Percentiles rank a stretch among this genome's conserved stretches.
These are phyloP conservation scores for Pseudozyma hubeiensis DNA, from an alignment of 1,284 basidiomycete genomes.

Conservation along the genomic window DNA sequence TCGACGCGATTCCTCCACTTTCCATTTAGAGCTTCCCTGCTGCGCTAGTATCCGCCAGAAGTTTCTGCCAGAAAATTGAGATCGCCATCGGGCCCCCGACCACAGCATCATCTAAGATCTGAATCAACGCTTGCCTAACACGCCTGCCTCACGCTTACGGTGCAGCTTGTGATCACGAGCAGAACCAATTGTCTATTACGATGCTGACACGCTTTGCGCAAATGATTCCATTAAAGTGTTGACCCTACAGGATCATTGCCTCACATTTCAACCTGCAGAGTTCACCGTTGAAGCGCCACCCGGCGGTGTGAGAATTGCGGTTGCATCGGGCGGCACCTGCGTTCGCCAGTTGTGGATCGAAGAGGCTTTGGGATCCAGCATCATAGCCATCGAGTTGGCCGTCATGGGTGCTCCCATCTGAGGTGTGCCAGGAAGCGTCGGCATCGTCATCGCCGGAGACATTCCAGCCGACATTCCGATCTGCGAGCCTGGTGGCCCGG, in stretches of 20 bases:
- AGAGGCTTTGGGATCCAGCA: conserved; percentile 49
- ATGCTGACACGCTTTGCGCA: no score
- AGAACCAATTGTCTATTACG: no score
- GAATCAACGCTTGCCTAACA: background rate
- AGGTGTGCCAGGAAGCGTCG: conserved; percentile 25
- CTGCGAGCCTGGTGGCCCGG: conserved; percentile 26
- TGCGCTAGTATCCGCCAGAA: conserved; percentile 30
- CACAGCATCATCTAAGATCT: conserved; percentile 1
- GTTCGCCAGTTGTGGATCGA: conserved; percentile 55
- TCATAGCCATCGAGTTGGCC: conserved; percentile 34
- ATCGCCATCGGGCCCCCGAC: no score
- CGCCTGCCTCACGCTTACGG: no score
- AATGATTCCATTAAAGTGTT: no score
- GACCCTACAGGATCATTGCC: no score
- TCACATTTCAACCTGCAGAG: conserved; percentile 13
- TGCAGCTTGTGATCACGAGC: no score
- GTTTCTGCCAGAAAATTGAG: conserved; percentile 4
- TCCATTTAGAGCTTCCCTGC: conserved; percentile 27
- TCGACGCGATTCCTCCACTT: conserved; percentile 36
- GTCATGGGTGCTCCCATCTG: conserved; percentile 23
- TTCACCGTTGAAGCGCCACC: conserved; percentile 30
- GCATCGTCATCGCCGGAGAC: conserved; percentile 34
- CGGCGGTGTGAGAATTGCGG: conserved; percentile 33
- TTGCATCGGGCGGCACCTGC: conserved; percentile 48
- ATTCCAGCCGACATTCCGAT: conserved; percentile 23